Percentiles rank a stretch among this genome's conserved stretches.
Conservation (phyloP, 805 yeast genomes). For the Hanseniaspora mollemarum region DNA sequence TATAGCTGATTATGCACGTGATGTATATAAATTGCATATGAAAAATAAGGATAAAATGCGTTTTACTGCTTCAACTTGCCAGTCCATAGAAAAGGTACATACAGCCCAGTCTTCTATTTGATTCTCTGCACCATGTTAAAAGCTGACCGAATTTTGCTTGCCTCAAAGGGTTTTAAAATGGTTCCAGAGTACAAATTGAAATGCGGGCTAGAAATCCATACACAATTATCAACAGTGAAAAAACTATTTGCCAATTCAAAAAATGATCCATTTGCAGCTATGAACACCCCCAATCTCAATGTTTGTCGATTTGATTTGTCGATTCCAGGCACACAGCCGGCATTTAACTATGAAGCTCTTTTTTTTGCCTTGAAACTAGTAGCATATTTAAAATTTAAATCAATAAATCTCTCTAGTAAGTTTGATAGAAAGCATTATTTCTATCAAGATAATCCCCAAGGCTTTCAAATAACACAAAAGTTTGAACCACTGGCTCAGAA, state of each 20-base stretch:
- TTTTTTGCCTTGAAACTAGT: conserved; percentile 63
- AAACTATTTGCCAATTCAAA: conserved; percentile 67
- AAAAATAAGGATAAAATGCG: too few species aligned
- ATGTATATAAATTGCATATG: too few species aligned
- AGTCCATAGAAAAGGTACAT: too few species aligned
- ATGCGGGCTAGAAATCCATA: conserved; percentile 89
- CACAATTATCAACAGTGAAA: conserved; percentile 62
- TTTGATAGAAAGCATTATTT: conserved; percentile 94
- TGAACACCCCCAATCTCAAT: conserved; percentile 49
- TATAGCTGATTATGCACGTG: too few species aligned
- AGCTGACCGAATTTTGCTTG: neutral
- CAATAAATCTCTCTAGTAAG: conserved; percentile 43
- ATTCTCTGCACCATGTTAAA: neutral
- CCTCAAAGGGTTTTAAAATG: conserved; percentile 10
- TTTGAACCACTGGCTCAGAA: conserved; percentile 63
- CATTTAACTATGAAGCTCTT: conserved; percentile 62
- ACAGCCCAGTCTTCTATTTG: too few species aligned
- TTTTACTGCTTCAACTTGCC: too few species aligned
- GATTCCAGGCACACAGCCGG: conserved; percentile 88
- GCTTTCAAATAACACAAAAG: conserved; percentile 90
- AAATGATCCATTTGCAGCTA: conserved; percentile 36
- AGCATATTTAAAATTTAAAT: conserved; percentile 47
- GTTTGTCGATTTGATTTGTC: conserved; percentile 74
- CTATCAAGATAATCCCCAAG: conserved; percentile 91
- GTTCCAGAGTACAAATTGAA: conserved; percentile 36